These are phyloP conservation scores for Graphilbum ipis-grandicollis DNA, from an alignment of 2,329 filamentous ascomycete species.

Conservation along the genomic window DNA sequence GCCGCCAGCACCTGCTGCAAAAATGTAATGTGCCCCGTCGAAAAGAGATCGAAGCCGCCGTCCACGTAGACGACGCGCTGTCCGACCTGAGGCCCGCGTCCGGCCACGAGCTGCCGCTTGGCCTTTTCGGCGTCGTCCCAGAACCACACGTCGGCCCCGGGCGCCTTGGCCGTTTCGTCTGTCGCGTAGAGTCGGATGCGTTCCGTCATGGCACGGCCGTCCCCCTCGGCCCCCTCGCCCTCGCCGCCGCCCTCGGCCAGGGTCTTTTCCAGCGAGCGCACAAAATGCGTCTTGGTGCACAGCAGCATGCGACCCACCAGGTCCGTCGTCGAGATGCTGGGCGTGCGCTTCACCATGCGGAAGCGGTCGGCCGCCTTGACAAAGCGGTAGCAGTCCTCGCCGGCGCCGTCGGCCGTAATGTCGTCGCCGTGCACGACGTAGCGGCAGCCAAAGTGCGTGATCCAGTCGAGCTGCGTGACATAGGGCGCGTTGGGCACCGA, in stretches of 20 bases:
- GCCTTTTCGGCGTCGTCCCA: slow-evolving; percentile 43
- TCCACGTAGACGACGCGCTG: slow-evolving; percentile 90
- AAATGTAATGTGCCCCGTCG: slow-evolving; percentile 92
- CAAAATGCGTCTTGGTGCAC: slow-evolving; percentile 88
- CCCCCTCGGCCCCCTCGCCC: slow-evolving; percentile 42
- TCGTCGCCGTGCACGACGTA: slow-evolving; percentile 38
- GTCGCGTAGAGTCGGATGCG: slow-evolving; percentile 76
- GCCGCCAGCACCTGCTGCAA: slow-evolving; percentile 56
- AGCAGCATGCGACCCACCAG: slow-evolving; percentile 95
- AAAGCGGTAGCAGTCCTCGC: slow-evolving; percentile 94
- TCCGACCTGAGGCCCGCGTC: slow-evolving; percentile 52
- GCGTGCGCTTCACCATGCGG: slow-evolving; percentile 91
- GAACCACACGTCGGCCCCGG: slow-evolving; percentile 72
- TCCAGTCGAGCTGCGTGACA: slow-evolving; percentile 86
- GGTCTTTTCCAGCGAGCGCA: slow-evolving; percentile 55
- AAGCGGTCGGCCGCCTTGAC: slow-evolving; percentile 89
- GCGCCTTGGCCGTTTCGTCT: slow-evolving; percentile 61
- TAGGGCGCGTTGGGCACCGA: slow-evolving; percentile 80
- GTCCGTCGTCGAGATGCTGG: slow-evolving; percentile 92
- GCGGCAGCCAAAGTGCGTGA: slow-evolving; percentile 84
- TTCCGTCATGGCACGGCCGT: slow-evolving; percentile 53
- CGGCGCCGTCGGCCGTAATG: slow-evolving; percentile 55
- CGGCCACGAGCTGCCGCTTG: slow-evolving; percentile 50
- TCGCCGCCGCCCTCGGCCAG: slow-evolving; percentile 58
- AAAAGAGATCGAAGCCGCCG: slow-evolving; percentile 92